Base-by-base conservation (phyloP, 352 stramenopile species). In the Phytophthora capsici region DNA sequence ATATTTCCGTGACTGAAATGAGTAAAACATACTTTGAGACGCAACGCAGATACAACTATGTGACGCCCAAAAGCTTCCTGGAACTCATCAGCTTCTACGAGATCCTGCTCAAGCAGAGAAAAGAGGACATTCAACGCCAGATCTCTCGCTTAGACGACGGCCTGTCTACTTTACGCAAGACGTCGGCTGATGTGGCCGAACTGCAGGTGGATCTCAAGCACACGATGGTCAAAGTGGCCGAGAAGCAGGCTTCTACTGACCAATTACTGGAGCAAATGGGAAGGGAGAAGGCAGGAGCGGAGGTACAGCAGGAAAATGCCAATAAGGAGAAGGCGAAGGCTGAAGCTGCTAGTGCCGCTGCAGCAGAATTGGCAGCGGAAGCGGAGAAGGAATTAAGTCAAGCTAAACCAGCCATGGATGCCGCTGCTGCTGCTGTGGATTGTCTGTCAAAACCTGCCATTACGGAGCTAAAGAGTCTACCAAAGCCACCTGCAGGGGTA, bases 31-130 rank as follows among this genome's bases (percentile, higher is more conserved):
- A 98, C 82, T 91, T 98, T 57, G 90, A 98, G 61, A 97, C 91
- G 6, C 94, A 99, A 68, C 81, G 95, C 0, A 86, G 97, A 7
- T 99, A 98, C 90, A 99, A 99, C 73, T 99, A 99, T 72, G 96
- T 99, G 50, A 99, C 97, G 38, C 97, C 97, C 6, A 99, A 99
- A 81, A 98, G 90, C 64, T 99, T 98, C 80, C 82, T 99, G 20
- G 96, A 99, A 75, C 80, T 99, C 12, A 99, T 99, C 45, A 91
- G 81, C 30, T 99, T 99, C 63, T 99, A 99, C 85, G 98, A 99
- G 72, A 97, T 98, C 63, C 63, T 99, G 37, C 84, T 99, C 20
- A 91, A 89, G 54, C 89, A 96, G 53, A 98, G 99, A 52, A 97
- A 98, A 59, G 84, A 91, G 43, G 89, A 99, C 41, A 96, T 98